Evolutionary conservation across 768 basidiomycete species (phyloP).

Genomic region (Bullera alba): DNA sequence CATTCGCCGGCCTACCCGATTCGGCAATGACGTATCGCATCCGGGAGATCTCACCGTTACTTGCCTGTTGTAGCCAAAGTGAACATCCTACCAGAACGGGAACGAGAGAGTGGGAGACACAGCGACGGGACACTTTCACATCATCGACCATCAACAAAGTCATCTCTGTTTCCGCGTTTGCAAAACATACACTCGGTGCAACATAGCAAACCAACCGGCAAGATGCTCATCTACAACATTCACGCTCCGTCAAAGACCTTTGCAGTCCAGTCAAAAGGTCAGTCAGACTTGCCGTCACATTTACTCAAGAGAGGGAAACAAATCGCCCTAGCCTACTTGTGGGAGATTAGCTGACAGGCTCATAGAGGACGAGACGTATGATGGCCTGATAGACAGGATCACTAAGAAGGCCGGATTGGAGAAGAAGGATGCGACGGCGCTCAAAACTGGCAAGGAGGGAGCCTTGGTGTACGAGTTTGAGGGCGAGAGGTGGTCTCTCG

Average conservation of each 20-base stretch:
- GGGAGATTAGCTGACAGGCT: background rate
- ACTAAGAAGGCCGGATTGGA: slow-evolving; percentile 16
- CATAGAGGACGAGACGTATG: slow-evolving; percentile 16
- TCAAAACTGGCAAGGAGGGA: slow-evolving; percentile 25
- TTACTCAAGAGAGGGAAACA: background rate
- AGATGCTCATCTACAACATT: slow-evolving; percentile 25
- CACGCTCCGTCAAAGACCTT: slow-evolving; percentile 40
- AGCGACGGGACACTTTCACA: too few relatives aligned
- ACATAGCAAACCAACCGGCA: too few relatives aligned
- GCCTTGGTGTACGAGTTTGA: slow-evolving; percentile 74
- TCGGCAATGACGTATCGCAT: too few relatives aligned
- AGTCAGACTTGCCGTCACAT: slow-evolving; percentile 1
- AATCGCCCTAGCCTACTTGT: background rate
- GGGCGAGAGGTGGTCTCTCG: slow-evolving; percentile 71
- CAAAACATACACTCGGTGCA: too few relatives aligned
- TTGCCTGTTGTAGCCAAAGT: too few relatives aligned
- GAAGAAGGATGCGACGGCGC: slow-evolving; percentile 1
- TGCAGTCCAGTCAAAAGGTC: slow-evolving; percentile 36
- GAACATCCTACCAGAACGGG: too few relatives aligned
- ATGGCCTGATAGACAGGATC: slow-evolving; percentile 19
- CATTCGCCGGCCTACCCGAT: too few relatives aligned
- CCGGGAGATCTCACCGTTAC: too few relatives aligned
- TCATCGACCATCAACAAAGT: too few relatives aligned
- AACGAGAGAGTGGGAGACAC: too few relatives aligned
- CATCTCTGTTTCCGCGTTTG: too few relatives aligned